A percentile compares a stretch with the other conserved stretches of the same genome.
phyloP scores from a whole-genome alignment of 140 eudicot genomes.

The Flaveria floridana region DNA sequence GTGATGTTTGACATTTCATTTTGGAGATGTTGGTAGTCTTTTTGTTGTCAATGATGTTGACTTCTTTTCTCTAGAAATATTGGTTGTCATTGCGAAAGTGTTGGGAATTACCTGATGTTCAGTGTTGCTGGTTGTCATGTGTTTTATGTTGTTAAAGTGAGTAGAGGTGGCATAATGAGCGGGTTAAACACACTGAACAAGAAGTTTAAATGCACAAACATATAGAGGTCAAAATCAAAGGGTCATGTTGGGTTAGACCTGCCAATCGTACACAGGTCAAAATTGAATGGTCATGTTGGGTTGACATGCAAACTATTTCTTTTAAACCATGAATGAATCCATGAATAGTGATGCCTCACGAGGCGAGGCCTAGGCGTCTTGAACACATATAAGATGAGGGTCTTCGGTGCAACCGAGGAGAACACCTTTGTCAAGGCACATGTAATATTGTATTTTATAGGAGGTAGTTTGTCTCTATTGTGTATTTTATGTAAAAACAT shows the following conservation, averaged over 20 bases:
- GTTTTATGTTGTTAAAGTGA: background rate
- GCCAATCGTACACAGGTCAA: background rate
- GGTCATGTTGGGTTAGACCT: no score
- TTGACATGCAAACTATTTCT: no score
- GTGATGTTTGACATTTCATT: slow-evolving; percentile 1
- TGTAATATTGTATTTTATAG: no score
- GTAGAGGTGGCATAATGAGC: background rate
- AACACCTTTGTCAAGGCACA: no score
- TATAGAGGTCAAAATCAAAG: background rate
- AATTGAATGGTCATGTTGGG: no score
- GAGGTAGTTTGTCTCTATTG: no score
- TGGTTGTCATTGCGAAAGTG: background rate
- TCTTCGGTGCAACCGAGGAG: no score
- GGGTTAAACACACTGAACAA: background rate
- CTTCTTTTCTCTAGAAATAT: background rate
- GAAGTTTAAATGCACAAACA: background rate
- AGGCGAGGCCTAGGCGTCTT: no score
- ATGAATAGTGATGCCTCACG: no score
- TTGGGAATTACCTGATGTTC: background rate
- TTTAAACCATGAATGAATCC: no score
- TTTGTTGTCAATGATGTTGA: background rate
- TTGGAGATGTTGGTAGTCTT: background rate
- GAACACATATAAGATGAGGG: no score
- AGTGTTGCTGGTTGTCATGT: background rate
- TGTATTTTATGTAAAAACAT: background rate